Evolutionary conservation across 2,329 filamentous ascomycete genomes (phyloP), one percentile per base, ranked within the genome.

Genomic region (Pyrenophora seminiperda): DNA sequence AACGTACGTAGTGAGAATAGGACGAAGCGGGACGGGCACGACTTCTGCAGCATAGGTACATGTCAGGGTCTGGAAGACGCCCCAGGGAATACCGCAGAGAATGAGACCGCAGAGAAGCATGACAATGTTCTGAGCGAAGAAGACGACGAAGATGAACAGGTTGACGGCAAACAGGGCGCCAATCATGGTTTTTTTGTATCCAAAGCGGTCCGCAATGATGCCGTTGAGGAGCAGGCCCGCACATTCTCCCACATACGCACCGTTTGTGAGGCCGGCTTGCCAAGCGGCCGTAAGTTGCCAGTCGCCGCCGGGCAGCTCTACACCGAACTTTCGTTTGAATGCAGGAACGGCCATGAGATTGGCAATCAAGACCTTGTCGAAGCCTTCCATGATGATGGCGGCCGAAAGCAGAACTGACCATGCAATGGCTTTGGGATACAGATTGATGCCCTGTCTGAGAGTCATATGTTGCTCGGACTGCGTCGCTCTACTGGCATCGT

Each of bases 321-420:
- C 63, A 24, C 77, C 77, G 47, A 75, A 79, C 45, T 65, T 67
- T 39, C 62, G 53, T 53, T 78, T 75, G 71, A 79, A 79, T 7
- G 73, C 69, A 4, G 73, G 74, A 13, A 77, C 76, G 22, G 70
- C 76, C 55, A 83, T 90, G 62, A 94, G 89, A 72, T 91, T 91
- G 76, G 87, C 89, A 68, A 93, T 86, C 52, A 95, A 78, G 62
- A 83, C 85, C 53, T 93, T 81, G 71, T 96, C 90, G 76, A 91
- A 95, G 6, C 90, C 91, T 72, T 96, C 91, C 91, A 96, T 96
- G 63, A 85, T 85, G 68, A 96, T 94, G 70, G 88, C 90, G 0
- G 89, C 91, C 10, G 89, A 93, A 71, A 96, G 91, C 51, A 95
- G 78, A 41, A 95, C 68, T 63, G 87, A 90, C 90, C 90, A 96